phyloP scores from a whole-genome alignment of 2,329 filamentous ascomycete genomes.

The Fusarium sp. region DNA sequence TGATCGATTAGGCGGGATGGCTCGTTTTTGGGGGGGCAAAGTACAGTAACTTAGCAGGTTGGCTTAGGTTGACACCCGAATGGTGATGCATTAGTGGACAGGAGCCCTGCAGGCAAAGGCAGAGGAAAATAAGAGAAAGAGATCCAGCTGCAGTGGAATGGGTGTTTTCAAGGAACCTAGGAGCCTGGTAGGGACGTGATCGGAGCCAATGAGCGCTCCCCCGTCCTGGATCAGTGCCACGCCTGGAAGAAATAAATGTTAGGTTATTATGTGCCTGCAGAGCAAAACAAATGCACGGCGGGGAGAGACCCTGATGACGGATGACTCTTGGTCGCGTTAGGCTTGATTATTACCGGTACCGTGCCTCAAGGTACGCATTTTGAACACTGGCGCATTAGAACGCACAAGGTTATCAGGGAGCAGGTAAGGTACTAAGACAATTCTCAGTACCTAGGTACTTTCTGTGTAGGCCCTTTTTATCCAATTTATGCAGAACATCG shows the following conservation, averaged over 20 bases:
- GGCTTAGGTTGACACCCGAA: constrained; percentile 29
- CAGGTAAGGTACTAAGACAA: not conserved
- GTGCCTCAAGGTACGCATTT: not conserved
- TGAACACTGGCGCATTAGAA: not conserved
- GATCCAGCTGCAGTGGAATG: constrained; percentile 30
- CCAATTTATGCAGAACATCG: not conserved
- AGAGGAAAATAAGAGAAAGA: constrained; percentile 33
- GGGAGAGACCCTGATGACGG: constrained; percentile 27
- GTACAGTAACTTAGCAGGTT: constrained; percentile 13
- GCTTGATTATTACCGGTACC: not conserved
- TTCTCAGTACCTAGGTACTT: not conserved
- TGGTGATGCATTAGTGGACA: constrained; percentile 48
- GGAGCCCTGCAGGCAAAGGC: constrained; percentile 41
- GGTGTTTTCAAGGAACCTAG: constrained; percentile 20
- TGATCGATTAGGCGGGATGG: constrained; percentile 27
- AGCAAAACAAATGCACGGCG: constrained; percentile 9
- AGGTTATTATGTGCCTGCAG: not conserved
- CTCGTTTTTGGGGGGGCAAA: constrained; percentile 28
- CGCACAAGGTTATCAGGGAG: not conserved
- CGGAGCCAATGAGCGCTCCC: constrained; percentile 46
- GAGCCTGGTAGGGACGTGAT: constrained; percentile 42
- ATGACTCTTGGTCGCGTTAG: constrained; percentile 21
- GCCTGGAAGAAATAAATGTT: constrained; percentile 18
- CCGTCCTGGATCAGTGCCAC: constrained; percentile 41
- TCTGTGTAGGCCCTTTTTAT: not conserved